Conservation (phyloP, 257 asterid genomes). For the Leptodermis oblonga region DNA sequence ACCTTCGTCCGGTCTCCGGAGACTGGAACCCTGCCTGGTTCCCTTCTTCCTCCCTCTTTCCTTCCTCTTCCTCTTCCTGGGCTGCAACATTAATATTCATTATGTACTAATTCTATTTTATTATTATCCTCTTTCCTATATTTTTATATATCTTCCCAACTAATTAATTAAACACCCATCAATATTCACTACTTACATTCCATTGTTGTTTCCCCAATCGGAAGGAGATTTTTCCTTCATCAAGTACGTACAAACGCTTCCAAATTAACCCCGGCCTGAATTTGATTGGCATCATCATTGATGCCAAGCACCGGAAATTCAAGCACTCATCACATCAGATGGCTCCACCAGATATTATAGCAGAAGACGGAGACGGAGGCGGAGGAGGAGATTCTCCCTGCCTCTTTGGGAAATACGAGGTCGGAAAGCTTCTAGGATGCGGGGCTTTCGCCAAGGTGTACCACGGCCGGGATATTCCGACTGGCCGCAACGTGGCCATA, state of each 20-base stretch:
- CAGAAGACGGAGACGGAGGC: conserved; percentile 3
- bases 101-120: too few species aligned
- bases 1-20: too few species aligned
- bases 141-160: too few species aligned
- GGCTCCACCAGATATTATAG: not conserved
- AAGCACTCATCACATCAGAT: not conserved
- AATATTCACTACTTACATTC: too few species aligned
- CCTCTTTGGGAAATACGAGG: conserved; percentile 54
- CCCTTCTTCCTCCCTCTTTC: not conserved
- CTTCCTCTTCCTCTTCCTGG: too few species aligned
- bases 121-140: too few species aligned
- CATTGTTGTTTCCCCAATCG: too few species aligned
- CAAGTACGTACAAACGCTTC: too few species aligned
- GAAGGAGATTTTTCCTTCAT: too few species aligned
- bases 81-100: too few species aligned
- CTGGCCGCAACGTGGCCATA: conserved; percentile 62
- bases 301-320: conserved; percentile 1
- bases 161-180: too few species aligned
- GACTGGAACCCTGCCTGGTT: too few species aligned
- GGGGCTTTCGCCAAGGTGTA: conserved; percentile 85
- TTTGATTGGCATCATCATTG: not conserved
- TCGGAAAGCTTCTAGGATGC: conserved; percentile 62
- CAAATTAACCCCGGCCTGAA: not conserved
- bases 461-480: conserved; percentile 48
- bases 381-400: conserved; percentile 2